A percentile compares a stretch with the other conserved stretches of the same genome.
phyloP scores from a whole-genome alignment of 139 green algal species.

The Asterochloris erici region DNA sequence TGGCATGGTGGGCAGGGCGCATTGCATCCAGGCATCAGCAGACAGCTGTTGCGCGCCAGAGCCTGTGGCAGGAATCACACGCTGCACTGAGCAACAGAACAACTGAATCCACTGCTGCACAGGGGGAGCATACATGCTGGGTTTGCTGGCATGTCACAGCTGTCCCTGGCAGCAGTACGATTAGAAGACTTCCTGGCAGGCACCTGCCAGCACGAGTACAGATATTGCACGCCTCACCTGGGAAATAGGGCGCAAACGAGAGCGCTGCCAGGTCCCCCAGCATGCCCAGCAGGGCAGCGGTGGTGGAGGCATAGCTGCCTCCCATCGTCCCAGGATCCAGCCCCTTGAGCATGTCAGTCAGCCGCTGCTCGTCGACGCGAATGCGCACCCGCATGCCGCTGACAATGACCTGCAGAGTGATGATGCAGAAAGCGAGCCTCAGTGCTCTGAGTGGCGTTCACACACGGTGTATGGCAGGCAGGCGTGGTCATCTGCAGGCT shows the following conservation, averaged over 20 bases:
- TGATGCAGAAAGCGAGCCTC: not conserved
- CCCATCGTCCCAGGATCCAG: constrained; percentile 33
- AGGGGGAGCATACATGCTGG: no score
- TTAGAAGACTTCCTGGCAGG: no score
- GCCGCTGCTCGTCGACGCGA: constrained; percentile 55
- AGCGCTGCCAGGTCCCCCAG: constrained; percentile 65
- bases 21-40: no score
- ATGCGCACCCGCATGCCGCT: constrained; percentile 51
- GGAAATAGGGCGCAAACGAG: constrained; percentile 32
- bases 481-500: not conserved
- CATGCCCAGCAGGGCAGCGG: constrained; percentile 43
- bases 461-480: not conserved
- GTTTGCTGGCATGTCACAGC: no score
- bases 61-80: no score
- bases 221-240: not conserved
- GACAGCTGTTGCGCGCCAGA: no score
- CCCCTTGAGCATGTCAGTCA: constrained; percentile 55
- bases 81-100: no score
- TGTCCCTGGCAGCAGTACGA: no score
- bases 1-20: no score
- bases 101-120: no score
- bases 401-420: constrained; percentile 41
- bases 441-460: not conserved
- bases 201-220: no score
- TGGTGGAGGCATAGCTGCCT: constrained; percentile 31